Conservation (phyloP, 805 yeast species). For the Candida sakaeoensis region DNA sequence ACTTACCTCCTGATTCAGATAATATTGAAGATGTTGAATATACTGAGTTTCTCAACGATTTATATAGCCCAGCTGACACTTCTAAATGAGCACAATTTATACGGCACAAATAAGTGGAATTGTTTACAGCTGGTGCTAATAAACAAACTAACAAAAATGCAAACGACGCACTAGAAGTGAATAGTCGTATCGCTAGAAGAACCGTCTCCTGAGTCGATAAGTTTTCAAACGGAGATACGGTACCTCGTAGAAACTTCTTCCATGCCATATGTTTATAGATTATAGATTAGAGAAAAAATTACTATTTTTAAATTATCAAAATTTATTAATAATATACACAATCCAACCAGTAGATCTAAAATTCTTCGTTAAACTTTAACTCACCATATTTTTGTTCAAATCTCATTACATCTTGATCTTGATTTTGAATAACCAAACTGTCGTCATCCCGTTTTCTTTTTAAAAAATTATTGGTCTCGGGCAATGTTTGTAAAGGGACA, state of each 20-base stretch:
- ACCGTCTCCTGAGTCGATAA: slow-evolving; percentile 23
- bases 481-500: slow-evolving; percentile 14
- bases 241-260: not conserved
- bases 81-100: slow-evolving; percentile 51
- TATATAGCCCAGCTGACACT: slow-evolving; percentile 51
- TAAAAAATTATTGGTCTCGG: slow-evolving; percentile 11
- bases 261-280: not conserved
- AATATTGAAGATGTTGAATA: slow-evolving; percentile 17
- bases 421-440: too few species aligned
- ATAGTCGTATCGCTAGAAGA: slow-evolving; percentile 24
- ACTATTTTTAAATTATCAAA: not conserved
- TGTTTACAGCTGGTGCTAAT: slow-evolving; percentile 23
- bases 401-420: slow-evolving; percentile 9
- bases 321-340: not conserved
- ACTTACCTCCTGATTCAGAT: slow-evolving; percentile 7
- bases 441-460: slow-evolving; percentile 24
- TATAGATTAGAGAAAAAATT: not conserved
- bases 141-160: slow-evolving; percentile 18
- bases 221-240: slow-evolving; percentile 14
- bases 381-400: slow-evolving; percentile 39
- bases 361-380: slow-evolving; percentile 47
- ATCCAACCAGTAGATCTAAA: slow-evolving; percentile 19
- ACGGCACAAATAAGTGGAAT: slow-evolving; percentile 25
- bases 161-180: slow-evolving; percentile 15
- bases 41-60: slow-evolving; percentile 35